Conservation (phyloP, 441 rosid species). For the Populus trichocarpa region DNA sequence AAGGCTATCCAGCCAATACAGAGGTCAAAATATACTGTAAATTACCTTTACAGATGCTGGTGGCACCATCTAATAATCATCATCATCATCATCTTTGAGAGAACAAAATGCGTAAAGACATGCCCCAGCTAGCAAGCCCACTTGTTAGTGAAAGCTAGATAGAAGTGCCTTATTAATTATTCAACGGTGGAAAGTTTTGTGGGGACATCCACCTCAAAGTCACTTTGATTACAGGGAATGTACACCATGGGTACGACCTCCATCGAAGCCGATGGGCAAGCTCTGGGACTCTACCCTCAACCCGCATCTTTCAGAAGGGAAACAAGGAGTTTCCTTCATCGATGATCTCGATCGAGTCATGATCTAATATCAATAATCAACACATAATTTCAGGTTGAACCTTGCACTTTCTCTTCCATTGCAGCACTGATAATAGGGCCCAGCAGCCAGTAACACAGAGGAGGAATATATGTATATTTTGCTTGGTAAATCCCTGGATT, state of each 20-base stretch:
- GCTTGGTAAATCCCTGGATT: constrained; percentile 22
- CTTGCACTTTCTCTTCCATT: background rate
- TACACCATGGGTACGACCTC: constrained; percentile 1
- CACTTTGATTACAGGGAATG: constrained; percentile 19
- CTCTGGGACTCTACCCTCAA: background rate
- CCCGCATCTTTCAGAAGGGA: background rate
- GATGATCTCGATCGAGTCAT: background rate
- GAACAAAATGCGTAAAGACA: constrained; percentile 34
- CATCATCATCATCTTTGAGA: constrained; percentile 21
- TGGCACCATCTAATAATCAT: constrained; percentile 27
- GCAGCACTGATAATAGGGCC: background rate
- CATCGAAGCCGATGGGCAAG: constrained; percentile 12
- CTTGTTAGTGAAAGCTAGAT: constrained; percentile 34
- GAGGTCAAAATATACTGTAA: constrained; percentile 33
- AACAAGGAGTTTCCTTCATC: background rate
- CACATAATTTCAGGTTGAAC: background rate
- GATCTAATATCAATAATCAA: background rate
- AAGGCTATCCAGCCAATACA: constrained; percentile 17
- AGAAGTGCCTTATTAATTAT: constrained; percentile 38
- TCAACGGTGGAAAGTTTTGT: constrained; percentile 33
- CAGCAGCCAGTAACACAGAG: background rate
- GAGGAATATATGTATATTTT: background rate
- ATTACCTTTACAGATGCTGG: constrained; percentile 38
- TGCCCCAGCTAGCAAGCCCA: constrained; percentile 25
- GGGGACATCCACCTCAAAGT: constrained; percentile 42